Base-by-base conservation (phyloP, 2,329 filamentous ascomycete genomes). In the Decorospora gaudefroyi region DNA sequence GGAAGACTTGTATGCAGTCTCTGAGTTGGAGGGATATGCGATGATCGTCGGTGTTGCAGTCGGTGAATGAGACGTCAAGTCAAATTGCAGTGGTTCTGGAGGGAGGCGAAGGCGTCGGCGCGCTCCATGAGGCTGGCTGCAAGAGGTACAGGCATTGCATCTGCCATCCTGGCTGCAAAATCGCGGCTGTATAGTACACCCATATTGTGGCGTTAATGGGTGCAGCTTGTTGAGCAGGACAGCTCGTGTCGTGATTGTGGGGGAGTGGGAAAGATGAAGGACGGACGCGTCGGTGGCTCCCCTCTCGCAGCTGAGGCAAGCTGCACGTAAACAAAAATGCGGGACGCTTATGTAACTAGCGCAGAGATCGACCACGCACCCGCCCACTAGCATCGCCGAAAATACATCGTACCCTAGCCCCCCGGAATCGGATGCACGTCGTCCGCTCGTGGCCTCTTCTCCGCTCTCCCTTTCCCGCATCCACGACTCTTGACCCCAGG, bases 191-290 rank as follows among this genome's bases (percentile, higher is more conserved):
- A 44, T 10, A 54, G 19, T 46, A 27, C 16, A 27, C 35, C 18
- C 37, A 57, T 46, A 50, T 50, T 55, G 53, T 55, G 53, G 53
- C 53, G 42, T 44, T 17, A 29, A 22, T 19, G 10, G 37, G n/a
- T 9, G 23, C 17, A 15, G 43, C 40, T 13, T 17, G 25, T 21
- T 49, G 15, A 49, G 32, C 19, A 52, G 35, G 16, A 16, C 32
- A 36, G 16, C 19, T 42, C 42, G 46, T 34, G 46, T 37, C 21
- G 34, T 26, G 15, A 27, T n/a, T 35, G 30, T 26, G 25, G 37
- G 25, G 9, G 8, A 12, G 37, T 12, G 28, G 8, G 22, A 28
- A 13, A 28, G 22, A 26, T 35, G 35, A 44, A 16, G 38, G 31
- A 37, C 27, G 23, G 13, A 41, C 28, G 45, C 33, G 28, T 35